These are phyloP conservation scores for Sambucus nigra DNA, from an alignment of 129 eudicot species.

Conservation along the genomic window DNA sequence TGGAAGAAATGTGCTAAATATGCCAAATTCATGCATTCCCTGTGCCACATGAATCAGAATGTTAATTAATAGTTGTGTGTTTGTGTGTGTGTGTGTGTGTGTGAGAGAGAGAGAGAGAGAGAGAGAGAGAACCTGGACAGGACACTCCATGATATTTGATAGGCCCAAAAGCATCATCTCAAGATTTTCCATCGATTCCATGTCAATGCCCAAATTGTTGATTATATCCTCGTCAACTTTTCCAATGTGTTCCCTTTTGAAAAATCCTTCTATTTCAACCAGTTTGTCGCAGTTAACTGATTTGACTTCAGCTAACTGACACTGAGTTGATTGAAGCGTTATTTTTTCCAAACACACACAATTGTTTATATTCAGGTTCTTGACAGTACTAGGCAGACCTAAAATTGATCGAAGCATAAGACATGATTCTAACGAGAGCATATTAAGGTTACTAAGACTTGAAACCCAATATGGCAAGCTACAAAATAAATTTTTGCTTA, in stretches of 20 bases:
- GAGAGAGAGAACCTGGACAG: not conserved
- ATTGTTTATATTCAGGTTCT: not conserved
- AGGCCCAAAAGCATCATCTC: not conserved
- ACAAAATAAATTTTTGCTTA: constrained; percentile 2
- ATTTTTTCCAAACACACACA: not conserved
- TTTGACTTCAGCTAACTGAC: not conserved
- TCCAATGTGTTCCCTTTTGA: not conserved
- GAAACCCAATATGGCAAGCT: not conserved
- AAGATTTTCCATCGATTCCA: constrained; percentile 2
- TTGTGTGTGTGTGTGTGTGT: too few relatives aligned
- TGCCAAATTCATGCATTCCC: constrained; percentile 27
- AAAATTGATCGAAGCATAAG: not conserved
- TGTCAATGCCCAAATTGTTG: constrained; percentile 8
- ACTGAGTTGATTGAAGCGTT: not conserved
- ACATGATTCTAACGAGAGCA: not conserved
- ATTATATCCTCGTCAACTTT: constrained; percentile 8
- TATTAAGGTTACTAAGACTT: not conserved
- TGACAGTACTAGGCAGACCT: not conserved
- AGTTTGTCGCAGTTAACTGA: not conserved
- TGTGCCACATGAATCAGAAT: constrained; percentile 3
- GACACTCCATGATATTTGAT: not conserved
- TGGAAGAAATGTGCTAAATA: constrained; percentile 20
- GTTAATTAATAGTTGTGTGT: not conserved
- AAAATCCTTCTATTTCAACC: not conserved
- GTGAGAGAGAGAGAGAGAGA: constrained; percentile 9